Evolutionary conservation across 176 grass and related monocot genomes (phyloP), one percentile per base, ranked within the genome.

Genomic region (Oryza punctata): DNA sequence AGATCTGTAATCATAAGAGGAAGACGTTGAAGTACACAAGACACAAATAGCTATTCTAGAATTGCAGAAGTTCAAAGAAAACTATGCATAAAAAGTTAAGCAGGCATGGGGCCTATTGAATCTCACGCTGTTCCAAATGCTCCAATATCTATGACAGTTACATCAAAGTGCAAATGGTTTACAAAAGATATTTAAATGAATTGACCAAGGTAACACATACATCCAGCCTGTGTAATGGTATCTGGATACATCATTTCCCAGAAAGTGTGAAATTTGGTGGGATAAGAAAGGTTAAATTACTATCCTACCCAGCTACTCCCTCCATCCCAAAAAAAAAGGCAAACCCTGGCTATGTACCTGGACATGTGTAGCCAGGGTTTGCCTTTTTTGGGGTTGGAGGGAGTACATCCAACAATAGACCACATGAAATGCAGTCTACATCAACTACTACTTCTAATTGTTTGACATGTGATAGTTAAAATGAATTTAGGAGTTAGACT

Each of bases 1-100:
- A 65, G 83, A 90, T 82, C 96, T 99, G 80, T 64, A 89, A 81
- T 69, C 5, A 63, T 15, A 72, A 37, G 50, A 75, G 29, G 76
- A 77, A 61, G 12, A 45, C 29, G 26, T 64, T 46, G n/a, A 46
- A 23, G 28, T 30, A 44, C 38, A 7, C 37, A 77, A 72, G 43
- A 67, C 6, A n/a, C 28, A 79, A 81, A 46, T 44, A 72, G 71
- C 14, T 67, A 63, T 69, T 85, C 12, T 63, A 21, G 12, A 79
- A 71, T 66, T 72, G 10, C 2, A 72, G 26, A 78, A 78, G 26
- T 81, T 37, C 30, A 77, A 71, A n/a, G 23, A 77, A 85, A 19
- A 45, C 11, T 75, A 79, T 63, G 10, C 25, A 74, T 63, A 74
- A 45, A 70, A 32, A 85, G 45, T 81, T 49, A 10, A 30, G 80